Evolutionary conservation across 805 yeast species (phyloP), one percentile per base, ranked within the genome.

Genomic region (Starmerella asiatica): DNA sequence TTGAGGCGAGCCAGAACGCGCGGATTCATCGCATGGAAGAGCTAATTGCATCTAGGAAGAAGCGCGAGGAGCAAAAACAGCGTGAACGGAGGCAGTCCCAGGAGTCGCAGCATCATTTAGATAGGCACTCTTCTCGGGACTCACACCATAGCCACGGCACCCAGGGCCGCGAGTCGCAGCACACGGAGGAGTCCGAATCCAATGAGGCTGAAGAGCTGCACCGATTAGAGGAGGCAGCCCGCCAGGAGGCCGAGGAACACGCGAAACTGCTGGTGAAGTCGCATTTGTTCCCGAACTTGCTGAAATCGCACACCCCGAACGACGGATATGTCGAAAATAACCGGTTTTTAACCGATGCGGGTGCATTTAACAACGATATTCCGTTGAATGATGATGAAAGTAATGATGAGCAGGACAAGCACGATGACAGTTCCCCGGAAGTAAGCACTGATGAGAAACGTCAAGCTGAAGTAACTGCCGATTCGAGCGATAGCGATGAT

Each of bases 181-280:
- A 29, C 19, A 30, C 21, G 12, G 29, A 29, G 5, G 32, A 34
- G 20, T 40, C 19, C 17, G 39, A 28, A n/a, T 39, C 24, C 18
- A 42, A 43, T 11, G 52, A 42, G 31, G 45, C 40, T 21, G 49
- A 42, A 27, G 43, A 40, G 31, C 43, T 44, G 9, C 28, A 28
- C 31, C 27, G 32, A 1, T 32, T 47, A 5, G 45, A 43, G 29
- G 46, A 43, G n/a, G 39, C 27, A 3, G 40, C 38, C 4, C 36
- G 45, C 3, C 42, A 32, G 8, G 50, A 52, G 32, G 56, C 56
- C 3, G 47, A 45, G 17, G 50, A 45, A 9, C 46, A 48, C 9
- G 56, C 56, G 14, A 38, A 40, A 17, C 40, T 38, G 21, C 45
- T 52, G 5, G 56, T 52, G 17, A 34, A 38, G 29, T 36, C 48